These are phyloP conservation scores for Mitragyna speciosa DNA, from an alignment of 257 asterid genomes.

Conservation along the genomic window DNA sequence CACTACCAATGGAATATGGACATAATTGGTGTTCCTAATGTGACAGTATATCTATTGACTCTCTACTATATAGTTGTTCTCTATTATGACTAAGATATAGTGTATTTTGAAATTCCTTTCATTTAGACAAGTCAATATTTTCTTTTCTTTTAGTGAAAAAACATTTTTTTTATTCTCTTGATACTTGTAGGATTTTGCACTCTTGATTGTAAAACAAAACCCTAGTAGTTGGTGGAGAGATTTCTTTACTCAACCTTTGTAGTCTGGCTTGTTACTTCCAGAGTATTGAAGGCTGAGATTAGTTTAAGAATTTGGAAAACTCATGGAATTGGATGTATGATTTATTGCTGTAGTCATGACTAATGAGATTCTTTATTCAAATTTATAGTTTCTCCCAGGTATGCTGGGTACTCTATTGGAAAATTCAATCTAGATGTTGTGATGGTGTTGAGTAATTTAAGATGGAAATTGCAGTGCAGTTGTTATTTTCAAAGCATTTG, in stretches of 20 bases:
- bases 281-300: background rate
- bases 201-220: background rate
- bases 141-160: background rate
- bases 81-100: background rate
- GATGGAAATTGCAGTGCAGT: background rate
- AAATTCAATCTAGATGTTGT: background rate
- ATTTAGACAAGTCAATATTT: background rate
- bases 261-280: background rate
- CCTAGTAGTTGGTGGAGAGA: background rate
- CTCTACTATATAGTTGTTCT: slow-evolving; percentile 10
- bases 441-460: background rate
- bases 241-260: background rate
- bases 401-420: background rate
- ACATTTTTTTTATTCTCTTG: background rate
- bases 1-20: slow-evolving; percentile 99
- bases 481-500: background rate
- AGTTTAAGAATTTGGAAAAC: background rate
- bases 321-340: background rate
- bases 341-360: background rate
- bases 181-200: background rate
- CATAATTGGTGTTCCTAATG: slow-evolving; percentile 84
- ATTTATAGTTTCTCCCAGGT: background rate
- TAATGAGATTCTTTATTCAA: background rate
- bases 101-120: background rate
- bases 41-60: slow-evolving; percentile 50